These are phyloP conservation scores for Ogataea saltuana DNA, from an alignment of 805 yeast genomes.

Conservation along the genomic window DNA sequence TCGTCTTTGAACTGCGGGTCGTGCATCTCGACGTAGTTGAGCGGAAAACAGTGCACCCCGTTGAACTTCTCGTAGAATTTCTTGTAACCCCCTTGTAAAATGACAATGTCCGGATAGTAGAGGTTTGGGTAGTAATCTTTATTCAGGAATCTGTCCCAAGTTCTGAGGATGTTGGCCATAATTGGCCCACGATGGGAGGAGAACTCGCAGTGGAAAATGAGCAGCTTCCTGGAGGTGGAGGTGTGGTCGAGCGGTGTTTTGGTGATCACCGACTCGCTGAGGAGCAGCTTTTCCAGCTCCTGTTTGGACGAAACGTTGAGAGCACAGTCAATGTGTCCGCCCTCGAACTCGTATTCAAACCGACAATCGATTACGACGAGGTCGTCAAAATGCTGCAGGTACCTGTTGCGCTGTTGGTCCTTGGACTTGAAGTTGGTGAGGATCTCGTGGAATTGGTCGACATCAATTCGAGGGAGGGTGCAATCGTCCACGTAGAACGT, in stretches of 20 bases:
- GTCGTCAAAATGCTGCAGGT: conserved; percentile 52
- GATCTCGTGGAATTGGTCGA: conserved; percentile 55
- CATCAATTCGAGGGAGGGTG: conserved; percentile 68
- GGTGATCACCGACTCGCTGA: conserved; percentile 26
- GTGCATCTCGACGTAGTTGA: conserved; percentile 84
- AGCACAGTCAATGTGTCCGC: conserved; percentile 90
- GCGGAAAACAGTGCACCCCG: conserved; percentile 66
- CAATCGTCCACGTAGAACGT: conserved; percentile 53
- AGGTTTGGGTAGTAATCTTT: conserved; percentile 76
- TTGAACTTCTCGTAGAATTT: conserved; percentile 60
- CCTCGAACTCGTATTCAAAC: conserved; percentile 86
- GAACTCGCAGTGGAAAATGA: conserved; percentile 94
- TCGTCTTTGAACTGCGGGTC: conserved; percentile 52
- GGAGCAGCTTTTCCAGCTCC: conserved; percentile 61
- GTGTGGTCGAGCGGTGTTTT: conserved; percentile 29
- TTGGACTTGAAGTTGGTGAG: conserved; percentile 43
- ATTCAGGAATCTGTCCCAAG: conserved; percentile 76
- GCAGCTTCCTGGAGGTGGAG: conserved; percentile 40
- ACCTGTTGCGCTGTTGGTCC: conserved; percentile 37
- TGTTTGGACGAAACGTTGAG: conserved; percentile 71
- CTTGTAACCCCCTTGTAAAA: conserved; percentile 90
- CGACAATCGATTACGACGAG: conserved; percentile 79
- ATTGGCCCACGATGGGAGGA: conserved; percentile 92
- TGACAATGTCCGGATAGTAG: conserved; percentile 84
- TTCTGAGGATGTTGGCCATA: conserved; percentile 83